Evolutionary conservation across 139 green algal genomes (phyloP).

Genomic region (Tetradesmus obliquus): DNA sequence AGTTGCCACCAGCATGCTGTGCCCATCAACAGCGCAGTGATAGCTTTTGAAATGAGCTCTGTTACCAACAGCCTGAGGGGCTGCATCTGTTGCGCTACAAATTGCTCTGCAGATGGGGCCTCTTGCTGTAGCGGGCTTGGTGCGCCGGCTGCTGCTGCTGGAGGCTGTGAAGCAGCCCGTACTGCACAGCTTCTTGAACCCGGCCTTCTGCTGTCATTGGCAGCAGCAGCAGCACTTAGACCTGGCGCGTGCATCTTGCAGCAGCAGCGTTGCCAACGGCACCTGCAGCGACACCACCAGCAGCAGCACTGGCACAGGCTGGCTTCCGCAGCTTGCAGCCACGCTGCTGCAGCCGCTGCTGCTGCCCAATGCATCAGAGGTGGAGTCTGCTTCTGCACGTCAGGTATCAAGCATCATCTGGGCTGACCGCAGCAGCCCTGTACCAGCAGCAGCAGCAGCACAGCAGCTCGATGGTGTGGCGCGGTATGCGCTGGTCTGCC

Average conservation of each 20-base stretch:
- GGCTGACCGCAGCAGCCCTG: background rate
- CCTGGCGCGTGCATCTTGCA: background rate
- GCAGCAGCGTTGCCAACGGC: background rate
- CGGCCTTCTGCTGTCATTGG: background rate
- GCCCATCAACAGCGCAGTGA: too few species aligned
- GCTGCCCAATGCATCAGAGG: background rate
- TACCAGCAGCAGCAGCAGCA: background rate
- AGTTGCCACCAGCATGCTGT: too few species aligned
- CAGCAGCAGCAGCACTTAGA: background rate
- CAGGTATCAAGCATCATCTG: background rate
- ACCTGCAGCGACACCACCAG: background rate
- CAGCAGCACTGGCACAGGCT: too few species aligned
- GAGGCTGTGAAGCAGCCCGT: background rate
- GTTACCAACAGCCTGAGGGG: too few species aligned
- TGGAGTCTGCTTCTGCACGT: background rate
- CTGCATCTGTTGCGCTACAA: too few species aligned
- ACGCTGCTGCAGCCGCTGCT: background rate
- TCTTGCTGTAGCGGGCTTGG: background rate
- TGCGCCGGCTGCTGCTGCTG: conserved; percentile 35
- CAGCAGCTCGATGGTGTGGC: background rate
- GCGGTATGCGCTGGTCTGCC: background rate
- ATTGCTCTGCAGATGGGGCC: background rate
- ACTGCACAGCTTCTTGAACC: background rate
- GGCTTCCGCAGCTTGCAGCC: background rate
- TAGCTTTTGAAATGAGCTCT: too few species aligned